Conservation (phyloP, 2,329 filamentous ascomycete genomes). For the Fusarium staphyleae region DNA sequence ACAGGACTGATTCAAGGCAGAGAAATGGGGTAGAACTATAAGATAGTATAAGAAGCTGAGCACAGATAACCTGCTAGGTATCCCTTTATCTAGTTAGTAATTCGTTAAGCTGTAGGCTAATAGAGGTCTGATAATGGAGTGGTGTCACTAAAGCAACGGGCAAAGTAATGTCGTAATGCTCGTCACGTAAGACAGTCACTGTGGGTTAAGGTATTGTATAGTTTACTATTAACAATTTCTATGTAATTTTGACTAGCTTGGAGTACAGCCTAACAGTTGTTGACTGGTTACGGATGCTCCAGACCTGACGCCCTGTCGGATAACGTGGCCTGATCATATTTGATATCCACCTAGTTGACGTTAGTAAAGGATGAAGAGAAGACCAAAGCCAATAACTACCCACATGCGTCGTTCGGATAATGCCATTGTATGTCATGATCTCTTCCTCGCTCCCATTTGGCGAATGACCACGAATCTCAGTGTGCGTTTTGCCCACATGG, state of each 20-base stretch:
- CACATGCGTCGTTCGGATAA: conserved; percentile 32
- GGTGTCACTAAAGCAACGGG: too few species aligned
- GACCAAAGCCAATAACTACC: background rate
- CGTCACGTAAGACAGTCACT: too few species aligned
- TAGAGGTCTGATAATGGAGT: too few species aligned
- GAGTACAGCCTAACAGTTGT: background rate
- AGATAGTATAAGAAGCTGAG: too few species aligned
- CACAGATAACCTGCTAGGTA: too few species aligned
- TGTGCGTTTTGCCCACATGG: conserved; percentile 19
- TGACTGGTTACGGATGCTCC: background rate
- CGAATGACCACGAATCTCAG: conserved; percentile 32
- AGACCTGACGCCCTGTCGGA: conserved; percentile 11
- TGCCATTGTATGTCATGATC: conserved; percentile 39
- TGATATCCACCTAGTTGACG: conserved; percentile 8
- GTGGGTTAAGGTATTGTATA: too few species aligned
- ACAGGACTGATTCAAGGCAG: conserved; percentile 36
- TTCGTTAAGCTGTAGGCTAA: too few species aligned
- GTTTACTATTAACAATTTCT: too few species aligned
- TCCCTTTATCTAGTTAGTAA: too few species aligned
- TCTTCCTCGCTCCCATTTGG: conserved; percentile 37
- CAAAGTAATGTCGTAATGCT: too few species aligned
- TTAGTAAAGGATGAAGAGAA: background rate
- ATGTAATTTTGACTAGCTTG: too few species aligned
- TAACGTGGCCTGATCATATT: conserved; percentile 18
- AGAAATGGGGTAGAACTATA: too few species aligned